A percentile compares a stretch with the other conserved stretches of the same genome.
Conservation (phyloP, 169 alveolate species). For the Plasmodium fragile region DNA sequence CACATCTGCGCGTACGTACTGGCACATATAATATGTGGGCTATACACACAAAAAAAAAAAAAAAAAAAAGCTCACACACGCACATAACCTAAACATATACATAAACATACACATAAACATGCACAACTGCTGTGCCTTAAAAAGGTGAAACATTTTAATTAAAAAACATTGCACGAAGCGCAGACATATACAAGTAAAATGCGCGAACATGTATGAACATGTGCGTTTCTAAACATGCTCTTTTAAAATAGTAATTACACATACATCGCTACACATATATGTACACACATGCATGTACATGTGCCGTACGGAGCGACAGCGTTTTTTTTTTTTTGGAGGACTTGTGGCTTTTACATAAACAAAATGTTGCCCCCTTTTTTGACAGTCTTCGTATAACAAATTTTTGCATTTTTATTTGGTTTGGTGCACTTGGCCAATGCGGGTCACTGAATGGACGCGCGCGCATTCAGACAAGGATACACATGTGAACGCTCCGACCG, state of each 20-base stretch:
- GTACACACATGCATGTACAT: neutral
- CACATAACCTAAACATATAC: conserved; percentile 1
- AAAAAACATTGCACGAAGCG: neutral
- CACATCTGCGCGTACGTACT: neutral
- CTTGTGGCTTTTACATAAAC: conserved; percentile 2
- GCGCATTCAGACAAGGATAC: neutral
- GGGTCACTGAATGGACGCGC: neutral
- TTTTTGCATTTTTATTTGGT: neutral
- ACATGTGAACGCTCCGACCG: neutral
- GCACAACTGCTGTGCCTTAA: conserved; percentile 6
- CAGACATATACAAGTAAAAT: neutral
- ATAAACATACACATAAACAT: conserved; percentile 7
- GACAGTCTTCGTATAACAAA: neutral
- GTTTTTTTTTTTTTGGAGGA: neutral
- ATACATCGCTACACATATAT: neutral
- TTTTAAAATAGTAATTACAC: neutral
- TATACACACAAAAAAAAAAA: neutral
- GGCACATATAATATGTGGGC: neutral
- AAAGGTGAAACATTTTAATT: conserved; percentile 2
- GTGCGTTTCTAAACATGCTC: neutral
- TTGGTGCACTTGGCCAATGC: neutral
- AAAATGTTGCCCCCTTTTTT: neutral
- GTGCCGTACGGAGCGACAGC: neutral
- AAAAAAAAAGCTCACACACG: neutral
- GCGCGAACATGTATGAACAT: neutral